Evolutionary conservation across 176 grass and related monocot species (phyloP).

Genomic region (Coix lacrymajobi): DNA sequence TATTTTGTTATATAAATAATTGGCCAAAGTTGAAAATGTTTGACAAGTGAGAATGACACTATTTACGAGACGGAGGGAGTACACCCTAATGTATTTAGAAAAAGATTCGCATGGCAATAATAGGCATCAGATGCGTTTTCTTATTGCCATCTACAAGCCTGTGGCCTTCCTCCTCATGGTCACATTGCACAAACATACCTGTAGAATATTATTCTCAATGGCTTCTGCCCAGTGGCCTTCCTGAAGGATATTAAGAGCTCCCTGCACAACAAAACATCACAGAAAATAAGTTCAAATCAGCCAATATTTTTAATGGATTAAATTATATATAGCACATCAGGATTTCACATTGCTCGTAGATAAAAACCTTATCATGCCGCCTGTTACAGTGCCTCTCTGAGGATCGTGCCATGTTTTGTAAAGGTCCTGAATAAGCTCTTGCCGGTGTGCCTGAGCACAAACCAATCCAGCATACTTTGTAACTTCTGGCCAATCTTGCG

Average conservation of each 20-base stretch:
- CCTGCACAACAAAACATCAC: constrained; percentile 36
- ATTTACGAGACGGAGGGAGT: no score
- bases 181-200: constrained; percentile 36
- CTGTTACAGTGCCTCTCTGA: constrained; percentile 65
- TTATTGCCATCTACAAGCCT: background rate
- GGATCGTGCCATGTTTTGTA: constrained; percentile 99
- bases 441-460: constrained; percentile 63
- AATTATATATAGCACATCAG: background rate
- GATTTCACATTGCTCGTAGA: background rate
- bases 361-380: constrained; percentile 66
- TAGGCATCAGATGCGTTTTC: background rate
- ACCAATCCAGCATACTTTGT: constrained; percentile 65
- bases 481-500: constrained; percentile 77
- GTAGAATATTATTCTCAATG: constrained; percentile 96
- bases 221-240: constrained; percentile 96
- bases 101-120: constrained; percentile 29
- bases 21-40: no score
- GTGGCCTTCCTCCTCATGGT: no score
- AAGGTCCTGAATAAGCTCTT: constrained; percentile 86
- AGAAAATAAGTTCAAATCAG: background rate
- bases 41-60: no score
- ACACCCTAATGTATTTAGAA: constrained; percentile 22
- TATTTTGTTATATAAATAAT: no score
- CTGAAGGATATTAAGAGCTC: constrained; percentile 96
- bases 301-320: background rate